Conservation (phyloP, 345 rosid genomes). For the Fremontodendron californicum region DNA sequence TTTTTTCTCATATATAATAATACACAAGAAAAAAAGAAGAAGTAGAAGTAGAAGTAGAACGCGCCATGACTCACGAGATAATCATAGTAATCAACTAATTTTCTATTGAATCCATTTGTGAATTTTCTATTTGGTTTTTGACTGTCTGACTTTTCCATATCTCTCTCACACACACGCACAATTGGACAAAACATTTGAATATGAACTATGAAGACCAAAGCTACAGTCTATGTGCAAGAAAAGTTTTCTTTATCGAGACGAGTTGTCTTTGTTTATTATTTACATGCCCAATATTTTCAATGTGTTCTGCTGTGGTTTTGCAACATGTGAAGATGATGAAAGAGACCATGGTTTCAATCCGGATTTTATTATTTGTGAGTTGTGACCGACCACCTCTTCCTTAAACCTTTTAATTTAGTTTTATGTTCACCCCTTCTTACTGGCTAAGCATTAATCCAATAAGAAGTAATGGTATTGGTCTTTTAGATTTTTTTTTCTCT, state of each 20-base stretch:
- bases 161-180: conserved; percentile 17
- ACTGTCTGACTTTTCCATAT: conserved; percentile 49
- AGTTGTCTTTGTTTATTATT: neutral
- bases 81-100: neutral
- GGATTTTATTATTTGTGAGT: neutral
- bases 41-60: neutral
- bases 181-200: neutral
- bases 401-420: neutral
- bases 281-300: neutral
- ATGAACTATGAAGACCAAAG: neutral
- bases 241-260: neutral
- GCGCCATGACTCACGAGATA: neutral
- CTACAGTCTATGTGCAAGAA: neutral
- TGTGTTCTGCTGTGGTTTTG: neutral
- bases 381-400: conserved; percentile 9
- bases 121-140: conserved; percentile 32
- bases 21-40: conserved; percentile 18
- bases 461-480: neutral
- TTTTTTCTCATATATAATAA: too few species aligned
- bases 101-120: conserved; percentile 9
- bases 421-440: neutral
- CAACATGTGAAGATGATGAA: conserved; percentile 19
- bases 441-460: neutral
- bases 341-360: neutral
- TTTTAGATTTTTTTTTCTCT: neutral